Conservation (phyloP, 495 filamentous ascomycete species). For the Stereocaulon alpinum region DNA sequence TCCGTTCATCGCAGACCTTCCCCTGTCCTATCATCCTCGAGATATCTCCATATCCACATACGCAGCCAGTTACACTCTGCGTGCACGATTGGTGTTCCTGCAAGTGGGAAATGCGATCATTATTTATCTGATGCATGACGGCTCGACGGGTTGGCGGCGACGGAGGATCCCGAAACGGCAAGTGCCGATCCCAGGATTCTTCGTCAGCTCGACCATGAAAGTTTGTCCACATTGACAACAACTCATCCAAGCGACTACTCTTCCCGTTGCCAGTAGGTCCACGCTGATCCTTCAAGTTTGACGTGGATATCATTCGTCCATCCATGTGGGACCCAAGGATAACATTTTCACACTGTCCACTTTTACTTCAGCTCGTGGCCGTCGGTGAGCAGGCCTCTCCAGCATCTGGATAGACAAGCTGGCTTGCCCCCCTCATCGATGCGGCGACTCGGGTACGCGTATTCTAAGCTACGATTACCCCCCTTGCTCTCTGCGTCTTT, state of each 20-base stretch:
- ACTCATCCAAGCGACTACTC: background rate
- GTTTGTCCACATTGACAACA: background rate
- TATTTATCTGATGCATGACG: too few species aligned
- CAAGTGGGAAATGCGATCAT: background rate
- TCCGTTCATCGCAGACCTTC: conserved; percentile 46
- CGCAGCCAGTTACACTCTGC: background rate
- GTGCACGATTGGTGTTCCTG: too few species aligned
- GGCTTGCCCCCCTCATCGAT: conserved; percentile 30
- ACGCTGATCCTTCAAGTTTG: background rate
- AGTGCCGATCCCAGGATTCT: too few species aligned
- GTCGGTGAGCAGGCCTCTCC: background rate
- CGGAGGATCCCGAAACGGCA: too few species aligned
- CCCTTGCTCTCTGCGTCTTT: conserved; percentile 50
- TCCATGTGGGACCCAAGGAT: background rate
- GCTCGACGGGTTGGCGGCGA: too few species aligned
- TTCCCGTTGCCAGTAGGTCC: background rate
- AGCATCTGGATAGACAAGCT: conserved; percentile 6
- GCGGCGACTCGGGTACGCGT: conserved; percentile 48
- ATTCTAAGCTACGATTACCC: conserved; percentile 58
- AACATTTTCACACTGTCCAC: background rate
- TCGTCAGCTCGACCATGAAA: background rate
- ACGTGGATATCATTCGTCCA: background rate
- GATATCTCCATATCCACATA: background rate
- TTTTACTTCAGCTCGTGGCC: background rate
- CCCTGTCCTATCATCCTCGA: background rate